phyloP scores from a whole-genome alignment of 164 flowering plant species.

The Umbellularia californica region DNA sequence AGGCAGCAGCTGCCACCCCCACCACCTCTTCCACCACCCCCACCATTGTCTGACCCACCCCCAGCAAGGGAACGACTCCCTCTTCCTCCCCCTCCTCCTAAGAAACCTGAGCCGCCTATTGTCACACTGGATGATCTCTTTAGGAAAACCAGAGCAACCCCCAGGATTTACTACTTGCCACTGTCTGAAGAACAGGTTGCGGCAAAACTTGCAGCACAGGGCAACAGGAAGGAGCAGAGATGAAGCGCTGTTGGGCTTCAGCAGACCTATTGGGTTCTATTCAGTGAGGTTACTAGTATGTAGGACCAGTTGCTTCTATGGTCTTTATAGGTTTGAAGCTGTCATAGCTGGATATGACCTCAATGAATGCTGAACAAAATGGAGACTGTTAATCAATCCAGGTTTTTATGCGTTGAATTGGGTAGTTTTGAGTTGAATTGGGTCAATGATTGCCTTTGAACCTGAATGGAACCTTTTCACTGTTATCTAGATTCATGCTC shows the following conservation, averaged over 20 bases:
- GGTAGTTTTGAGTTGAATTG: background rate
- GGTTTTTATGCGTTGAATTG: background rate
- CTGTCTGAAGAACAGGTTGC: constrained; percentile 78
- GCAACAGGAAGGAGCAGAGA: constrained; percentile 34
- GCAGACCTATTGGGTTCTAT: background rate
- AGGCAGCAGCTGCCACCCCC: constrained; percentile 55
- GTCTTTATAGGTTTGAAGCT: background rate
- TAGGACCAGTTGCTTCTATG: background rate
- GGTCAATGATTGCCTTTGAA: background rate
- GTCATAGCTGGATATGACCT: background rate
- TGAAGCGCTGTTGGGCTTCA: background rate
- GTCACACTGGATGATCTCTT: constrained; percentile 85
- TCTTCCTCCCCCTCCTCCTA: constrained; percentile 53
- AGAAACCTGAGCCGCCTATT: constrained; percentile 63
- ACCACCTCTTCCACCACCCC: constrained; percentile 54
- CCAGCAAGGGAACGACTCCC: constrained; percentile 40
- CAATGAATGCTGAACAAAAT: background rate
- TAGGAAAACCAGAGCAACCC: constrained; percentile 66
- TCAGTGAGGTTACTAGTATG: background rate
- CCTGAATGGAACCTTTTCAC: background rate
- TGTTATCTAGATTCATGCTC: background rate
- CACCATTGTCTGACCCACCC: constrained; percentile 40
- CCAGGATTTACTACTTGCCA: constrained; percentile 84
- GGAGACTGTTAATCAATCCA: background rate
- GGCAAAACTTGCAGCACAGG: constrained; percentile 44